A percentile compares a stretch with the other conserved stretches of the same genome.
These are phyloP conservation scores for Tilletia horrida DNA, from an alignment of 1,284 basidiomycete genomes.

Conservation along the genomic window DNA sequence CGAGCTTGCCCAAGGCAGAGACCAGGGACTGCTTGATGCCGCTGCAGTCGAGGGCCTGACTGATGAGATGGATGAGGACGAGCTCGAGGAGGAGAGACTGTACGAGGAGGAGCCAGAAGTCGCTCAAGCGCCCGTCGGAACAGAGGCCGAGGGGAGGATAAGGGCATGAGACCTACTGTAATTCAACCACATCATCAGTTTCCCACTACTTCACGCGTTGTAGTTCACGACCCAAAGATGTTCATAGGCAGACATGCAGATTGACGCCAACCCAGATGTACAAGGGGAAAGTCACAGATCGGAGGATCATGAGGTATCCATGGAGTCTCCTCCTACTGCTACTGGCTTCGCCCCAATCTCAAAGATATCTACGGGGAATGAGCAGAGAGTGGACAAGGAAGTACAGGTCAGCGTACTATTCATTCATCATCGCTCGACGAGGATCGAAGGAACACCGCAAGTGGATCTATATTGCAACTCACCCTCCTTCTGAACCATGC, in stretches of 20 bases:
- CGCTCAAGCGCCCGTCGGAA: no score
- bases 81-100: not conserved
- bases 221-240: no score
- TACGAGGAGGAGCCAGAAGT: conserved; percentile 6
- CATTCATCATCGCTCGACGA: not conserved
- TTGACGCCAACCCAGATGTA: no score
- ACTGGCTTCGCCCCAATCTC: conserved; percentile 17
- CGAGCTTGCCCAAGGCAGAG: not conserved
- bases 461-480: conserved; percentile 16
- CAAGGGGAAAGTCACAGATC: not conserved
- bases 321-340: conserved; percentile 29
- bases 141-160: conserved; percentile 4
- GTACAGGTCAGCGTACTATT: no score
- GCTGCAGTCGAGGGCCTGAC: not conserved
- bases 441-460: not conserved
- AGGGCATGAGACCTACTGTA: not conserved
- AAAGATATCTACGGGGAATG: not conserved
- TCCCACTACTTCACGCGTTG: no score
- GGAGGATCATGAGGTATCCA: conserved; percentile 35
- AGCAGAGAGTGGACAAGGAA: conserved; percentile 13
- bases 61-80: not conserved
- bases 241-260: no score
- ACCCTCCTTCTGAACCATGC: conserved; percentile 64
- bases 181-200: not conserved
- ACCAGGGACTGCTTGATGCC: not conserved